Evolutionary conservation across 345 rosid genomes (phyloP), one percentile per base, ranked within the genome.

Genomic region (Dovyalis caffra): DNA sequence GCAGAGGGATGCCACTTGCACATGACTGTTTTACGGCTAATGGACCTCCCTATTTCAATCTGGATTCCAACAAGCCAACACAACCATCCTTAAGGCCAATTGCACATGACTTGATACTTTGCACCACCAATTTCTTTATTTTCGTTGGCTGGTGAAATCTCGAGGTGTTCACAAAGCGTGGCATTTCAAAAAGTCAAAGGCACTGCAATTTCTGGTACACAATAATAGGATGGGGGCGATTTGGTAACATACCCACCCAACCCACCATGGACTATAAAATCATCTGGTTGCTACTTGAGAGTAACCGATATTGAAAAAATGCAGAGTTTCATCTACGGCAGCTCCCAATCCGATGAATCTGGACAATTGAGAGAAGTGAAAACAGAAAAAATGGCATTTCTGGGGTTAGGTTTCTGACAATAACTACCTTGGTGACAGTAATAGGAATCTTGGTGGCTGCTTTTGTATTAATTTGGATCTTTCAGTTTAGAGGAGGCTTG

Each of bases 31-130:
- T 92, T 66, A 90, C 91, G 53, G 92, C 90, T 76, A 89, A 79
- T 64, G 91, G 97, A 70, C 96, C 97, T 81, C 94, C 97, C 91
- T 87, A 86, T 74, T 83, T 92, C 83, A 95, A 68, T 73, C 90
- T 91, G 66, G 91, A 84, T 84, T 95, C 95, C 83, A 95, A 69
- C 83, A 95, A 86, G 77, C 97, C 97, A 73, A 91, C 90, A 82
- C 93, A 92, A 68, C 98, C 99, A 86, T 95, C 99, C 74, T 83
- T 85, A 73, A 89, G 83, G 69, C 98, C 97, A 70, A 92, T 92
- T 95, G 97, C 91, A 69, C 82, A 90, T 78, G 97, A 90, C 72
- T 69, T 62, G 66, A 66, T 56, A 80, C 58, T 76, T 43, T 73
- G 75, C 47, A 62, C 66, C 38, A 70, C 75, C n/a, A n/a, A n/a